Evolutionary conservation across 2,329 filamentous ascomycete genomes (phyloP), one percentile per base, ranked within the genome.

Genomic region (Sporothrix pseudoabietina): DNA sequence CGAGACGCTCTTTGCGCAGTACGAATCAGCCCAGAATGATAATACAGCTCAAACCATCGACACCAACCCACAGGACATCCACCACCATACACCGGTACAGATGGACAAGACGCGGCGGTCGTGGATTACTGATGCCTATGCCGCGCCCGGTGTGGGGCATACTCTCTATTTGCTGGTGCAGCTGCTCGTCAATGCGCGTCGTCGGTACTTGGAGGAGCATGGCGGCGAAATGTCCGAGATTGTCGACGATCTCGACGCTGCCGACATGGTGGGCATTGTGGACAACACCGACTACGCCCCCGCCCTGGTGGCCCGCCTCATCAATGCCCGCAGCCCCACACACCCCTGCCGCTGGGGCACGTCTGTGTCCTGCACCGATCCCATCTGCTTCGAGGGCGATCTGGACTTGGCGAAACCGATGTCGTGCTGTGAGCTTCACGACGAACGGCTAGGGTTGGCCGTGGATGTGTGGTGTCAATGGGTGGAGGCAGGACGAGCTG

Each of bases 321-420:
- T n/a, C 6, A 19, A 3, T 16, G 61, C n/a, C 8, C 61, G 39
- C 35, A 26, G 39, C 10, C 39, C 41, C 9, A 47, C 39, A 1
- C 61, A 65, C 32, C 61, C 61, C 1, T 65, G 61, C 61, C 61
- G 61, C 39, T 44, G 61, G n/a, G 39, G 61, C 39, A 39, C 10
- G n/a, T 6, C 61, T 3, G 19, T 44, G 7, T 52, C 63, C 26
- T 68, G 63, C 63, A 49, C 30, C 3, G 41, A 49, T 26, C 63
- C 44, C 63, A 52, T 68, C 14, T 68, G 41, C 41, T 68, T 32
- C 22, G 22, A 68, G 6, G 63, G 8, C 22, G 61, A 30, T 22
- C 3, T 8, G 22, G 44, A 52, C 44, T 8, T 19, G 2, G 22
- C 22, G 1, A 19, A 10, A 1, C 61, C 61, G 0, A 65, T 65